Percentiles rank a stretch among this genome's conserved stretches.
phyloP scores from a whole-genome alignment of 768 basidiomycete species.

The Termitomyces sp. region DNA sequence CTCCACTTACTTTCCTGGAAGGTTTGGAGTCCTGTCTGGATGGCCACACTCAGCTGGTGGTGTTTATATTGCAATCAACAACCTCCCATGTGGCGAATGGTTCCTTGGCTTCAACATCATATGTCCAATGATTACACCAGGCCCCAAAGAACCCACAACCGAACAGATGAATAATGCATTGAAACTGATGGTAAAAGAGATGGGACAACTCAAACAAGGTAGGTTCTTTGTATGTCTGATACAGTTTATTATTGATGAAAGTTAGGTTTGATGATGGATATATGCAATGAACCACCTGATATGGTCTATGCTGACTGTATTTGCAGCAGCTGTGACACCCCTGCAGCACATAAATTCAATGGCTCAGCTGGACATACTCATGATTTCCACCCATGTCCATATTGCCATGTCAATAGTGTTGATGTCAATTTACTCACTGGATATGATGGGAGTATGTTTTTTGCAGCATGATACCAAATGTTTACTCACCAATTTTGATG shows the following conservation, averaged over 20 bases:
- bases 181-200: conserved; percentile 15
- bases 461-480: no score
- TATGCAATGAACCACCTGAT: conserved; percentile 12
- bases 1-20: not conserved
- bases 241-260: not conserved
- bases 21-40: conserved; percentile 20
- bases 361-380: conserved; percentile 22
- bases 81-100: conserved; percentile 17
- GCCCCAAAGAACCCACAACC: conserved; percentile 21
- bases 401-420: conserved; percentile 16
- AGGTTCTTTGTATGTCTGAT: not conserved
- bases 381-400: conserved; percentile 24
- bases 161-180: conserved; percentile 23
- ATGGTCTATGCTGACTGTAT: conserved; percentile 21
- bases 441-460: conserved; percentile 9
- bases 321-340: conserved; percentile 25
- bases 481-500: no score
- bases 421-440: conserved; percentile 16
- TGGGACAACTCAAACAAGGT: conserved; percentile 20
- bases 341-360: conserved; percentile 21
- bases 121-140: conserved; percentile 18
- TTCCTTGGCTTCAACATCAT: conserved; percentile 21
- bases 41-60: conserved; percentile 23
- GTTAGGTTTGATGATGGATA: conserved; percentile 23
- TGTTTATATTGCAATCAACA: conserved; percentile 19